phyloP scores from a whole-genome alignment of 768 basidiomycete species.

The Astraeus odoratus region DNA sequence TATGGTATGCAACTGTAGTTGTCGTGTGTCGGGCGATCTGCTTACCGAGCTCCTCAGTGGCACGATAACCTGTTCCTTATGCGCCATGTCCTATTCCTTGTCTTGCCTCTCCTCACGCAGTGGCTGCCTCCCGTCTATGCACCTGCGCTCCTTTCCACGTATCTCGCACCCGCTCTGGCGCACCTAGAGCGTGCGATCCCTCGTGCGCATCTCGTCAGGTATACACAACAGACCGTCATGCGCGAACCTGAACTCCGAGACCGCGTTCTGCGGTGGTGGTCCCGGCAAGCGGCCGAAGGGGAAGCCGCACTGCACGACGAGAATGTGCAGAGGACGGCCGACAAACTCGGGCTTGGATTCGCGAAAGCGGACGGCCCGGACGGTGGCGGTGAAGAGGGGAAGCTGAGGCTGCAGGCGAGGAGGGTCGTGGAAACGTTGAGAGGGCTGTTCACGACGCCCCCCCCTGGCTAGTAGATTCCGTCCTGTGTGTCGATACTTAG shows the following conservation, averaged over 20 bases:
- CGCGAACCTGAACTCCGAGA: conserved; percentile 43
- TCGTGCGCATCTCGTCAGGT: conserved; percentile 49
- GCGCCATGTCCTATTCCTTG: conserved; percentile 54
- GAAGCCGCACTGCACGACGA: conserved; percentile 41
- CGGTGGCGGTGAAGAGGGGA: conserved; percentile 11
- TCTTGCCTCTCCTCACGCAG: conserved; percentile 46
- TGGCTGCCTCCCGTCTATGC: conserved; percentile 30
- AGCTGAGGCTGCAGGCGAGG: conserved; percentile 21
- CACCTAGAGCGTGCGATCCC: conserved; percentile 33
- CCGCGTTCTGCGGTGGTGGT: conserved; percentile 52
- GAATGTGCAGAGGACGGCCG: conserved; percentile 40
- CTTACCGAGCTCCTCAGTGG: conserved; percentile 39
- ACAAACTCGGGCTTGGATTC: conserved; percentile 38
- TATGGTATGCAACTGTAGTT: conserved; percentile 29
- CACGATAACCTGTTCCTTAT: conserved; percentile 50
- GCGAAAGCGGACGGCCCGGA: conserved; percentile 9
- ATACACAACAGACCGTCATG: conserved; percentile 50
- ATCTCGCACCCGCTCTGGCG: conserved; percentile 18
- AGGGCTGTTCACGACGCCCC: conserved; percentile 18
- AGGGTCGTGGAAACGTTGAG: conserved; percentile 22
- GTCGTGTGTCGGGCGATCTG: neutral
- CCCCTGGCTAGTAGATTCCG: conserved; percentile 6
- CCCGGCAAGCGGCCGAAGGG: conserved; percentile 46
- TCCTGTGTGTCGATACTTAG: neutral
- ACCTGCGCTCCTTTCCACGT: conserved; percentile 24